phyloP scores from a whole-genome alignment of 371 early-diverging fungal genomes.

The Mucor indicus region DNA sequence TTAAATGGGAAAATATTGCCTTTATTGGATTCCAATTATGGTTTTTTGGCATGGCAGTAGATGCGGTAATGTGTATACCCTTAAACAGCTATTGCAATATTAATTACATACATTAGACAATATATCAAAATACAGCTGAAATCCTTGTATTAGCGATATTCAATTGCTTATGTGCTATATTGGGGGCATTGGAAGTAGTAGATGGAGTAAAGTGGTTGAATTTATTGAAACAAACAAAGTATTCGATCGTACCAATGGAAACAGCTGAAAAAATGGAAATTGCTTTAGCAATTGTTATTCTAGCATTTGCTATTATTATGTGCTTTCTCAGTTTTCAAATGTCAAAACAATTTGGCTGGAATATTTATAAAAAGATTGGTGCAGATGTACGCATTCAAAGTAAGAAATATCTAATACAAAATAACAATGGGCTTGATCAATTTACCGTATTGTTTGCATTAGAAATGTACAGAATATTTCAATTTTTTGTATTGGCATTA shows the following conservation, averaged over 20 bases:
- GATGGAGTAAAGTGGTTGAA: constrained; percentile 45
- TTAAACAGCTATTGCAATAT: background rate
- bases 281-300: constrained; percentile 18
- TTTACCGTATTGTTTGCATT: background rate
- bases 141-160: constrained; percentile 37
- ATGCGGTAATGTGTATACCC: constrained; percentile 35
- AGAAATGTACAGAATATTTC: constrained; percentile 46
- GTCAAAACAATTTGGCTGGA: constrained; percentile 40
- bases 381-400: constrained; percentile 32
- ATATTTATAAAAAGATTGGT: constrained; percentile 37
- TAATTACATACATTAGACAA: constrained; percentile 18
- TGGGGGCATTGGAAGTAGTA: constrained; percentile 43
- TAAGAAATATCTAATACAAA: constrained; percentile 1
- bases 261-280: constrained; percentile 33
- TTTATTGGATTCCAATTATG: constrained; percentile 29
- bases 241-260: constrained; percentile 15
- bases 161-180: constrained; percentile 40
- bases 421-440: background rate
- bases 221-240: constrained; percentile 13
- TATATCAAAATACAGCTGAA: constrained; percentile 43
- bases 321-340: constrained; percentile 31
- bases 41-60: constrained; percentile 31
- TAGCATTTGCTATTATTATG: constrained; percentile 26
- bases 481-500: constrained; percentile 44
- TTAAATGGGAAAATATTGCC: constrained; percentile 31